Conservation (phyloP, 75 land plant species). For the Gnetum montanum region DNA sequence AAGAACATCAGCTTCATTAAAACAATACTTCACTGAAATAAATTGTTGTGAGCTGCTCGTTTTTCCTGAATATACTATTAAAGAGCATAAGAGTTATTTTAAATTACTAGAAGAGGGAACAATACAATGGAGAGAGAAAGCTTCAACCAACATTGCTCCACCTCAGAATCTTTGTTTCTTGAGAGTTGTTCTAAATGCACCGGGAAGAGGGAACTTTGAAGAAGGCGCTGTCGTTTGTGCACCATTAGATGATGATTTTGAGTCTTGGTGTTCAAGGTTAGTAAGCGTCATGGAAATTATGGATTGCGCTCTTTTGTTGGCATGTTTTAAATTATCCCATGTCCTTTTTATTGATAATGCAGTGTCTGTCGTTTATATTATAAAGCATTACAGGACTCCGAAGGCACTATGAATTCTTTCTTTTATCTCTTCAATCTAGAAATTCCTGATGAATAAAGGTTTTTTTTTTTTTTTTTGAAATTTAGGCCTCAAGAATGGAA, state of each 20-base stretch:
- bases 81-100: background rate
- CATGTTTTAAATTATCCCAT: background rate
- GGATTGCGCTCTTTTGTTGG: background rate
- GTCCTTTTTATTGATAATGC: background rate
- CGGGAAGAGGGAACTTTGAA: slow-evolving; percentile 63
- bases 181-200: slow-evolving; percentile 55
- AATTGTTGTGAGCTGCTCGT: slow-evolving; percentile 22
- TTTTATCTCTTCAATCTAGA: too few relatives aligned
- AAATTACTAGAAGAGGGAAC: slow-evolving; percentile 9
- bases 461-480: too few relatives aligned
- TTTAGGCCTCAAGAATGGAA: slow-evolving; percentile 16
- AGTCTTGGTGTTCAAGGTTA: slow-evolving; percentile 31
- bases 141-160: background rate
- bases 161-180: slow-evolving; percentile 31
- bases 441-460: too few relatives aligned
- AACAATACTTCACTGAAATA: slow-evolving; percentile 15
- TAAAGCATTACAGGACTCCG: too few relatives aligned
- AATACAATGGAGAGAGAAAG: slow-evolving; percentile 1
- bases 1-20: slow-evolving; percentile 28
- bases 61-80: slow-evolving; percentile 19
- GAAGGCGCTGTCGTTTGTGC: slow-evolving; percentile 72
- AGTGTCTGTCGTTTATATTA: too few relatives aligned
- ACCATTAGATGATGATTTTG: slow-evolving; percentile 41
- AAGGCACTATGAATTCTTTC: too few relatives aligned
- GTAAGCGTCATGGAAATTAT: background rate